Percentiles rank a stretch among this genome's conserved stretches.
Evolutionary conservation across 108 stramenopile genomes (phyloP).

Genomic region (Epithemia pelagica): DNA sequence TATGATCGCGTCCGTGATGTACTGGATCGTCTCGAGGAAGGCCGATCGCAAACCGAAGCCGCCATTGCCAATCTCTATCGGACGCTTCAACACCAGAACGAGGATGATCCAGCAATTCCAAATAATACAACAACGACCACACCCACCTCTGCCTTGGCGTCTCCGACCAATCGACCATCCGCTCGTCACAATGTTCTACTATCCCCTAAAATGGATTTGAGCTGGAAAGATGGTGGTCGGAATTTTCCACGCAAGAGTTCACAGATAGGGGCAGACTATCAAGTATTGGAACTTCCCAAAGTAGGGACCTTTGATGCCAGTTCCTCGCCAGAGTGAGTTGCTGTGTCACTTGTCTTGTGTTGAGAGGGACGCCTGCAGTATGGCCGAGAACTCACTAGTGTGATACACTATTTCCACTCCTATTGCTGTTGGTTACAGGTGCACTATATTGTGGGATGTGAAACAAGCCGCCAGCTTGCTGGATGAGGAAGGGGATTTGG

Average conservation of each 20-base stretch:
- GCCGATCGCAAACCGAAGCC: constrained; percentile 3
- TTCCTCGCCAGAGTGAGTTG: constrained; percentile 12
- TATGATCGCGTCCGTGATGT: constrained; percentile 3
- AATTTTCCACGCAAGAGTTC: constrained; percentile 51
- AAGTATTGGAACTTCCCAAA: constrained; percentile 39
- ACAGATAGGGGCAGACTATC: constrained; percentile 52
- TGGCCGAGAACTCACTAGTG: no score
- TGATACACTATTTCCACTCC: no score
- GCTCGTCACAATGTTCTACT: constrained; percentile 42
- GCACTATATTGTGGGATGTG: neutral
- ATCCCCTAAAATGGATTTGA: constrained; percentile 31
- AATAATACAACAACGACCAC: neutral
- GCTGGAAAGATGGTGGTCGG: constrained; percentile 60
- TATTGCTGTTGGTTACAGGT: constrained; percentile 16
- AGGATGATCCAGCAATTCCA: neutral
- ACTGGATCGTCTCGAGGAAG: neutral
- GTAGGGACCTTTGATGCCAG: constrained; percentile 21
- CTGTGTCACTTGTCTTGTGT: constrained; percentile 17
- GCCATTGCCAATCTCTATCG: neutral
- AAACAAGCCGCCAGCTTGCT: neutral
- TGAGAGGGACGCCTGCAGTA: no score
- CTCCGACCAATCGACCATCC: constrained; percentile 9
- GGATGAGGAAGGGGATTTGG: constrained; percentile 1
- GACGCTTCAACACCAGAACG: neutral
- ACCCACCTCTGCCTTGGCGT: no score